Base-by-base conservation (phyloP, 225 moss, liverwort and hornwort genomes). In the Pseudoscleropodium purum region DNA sequence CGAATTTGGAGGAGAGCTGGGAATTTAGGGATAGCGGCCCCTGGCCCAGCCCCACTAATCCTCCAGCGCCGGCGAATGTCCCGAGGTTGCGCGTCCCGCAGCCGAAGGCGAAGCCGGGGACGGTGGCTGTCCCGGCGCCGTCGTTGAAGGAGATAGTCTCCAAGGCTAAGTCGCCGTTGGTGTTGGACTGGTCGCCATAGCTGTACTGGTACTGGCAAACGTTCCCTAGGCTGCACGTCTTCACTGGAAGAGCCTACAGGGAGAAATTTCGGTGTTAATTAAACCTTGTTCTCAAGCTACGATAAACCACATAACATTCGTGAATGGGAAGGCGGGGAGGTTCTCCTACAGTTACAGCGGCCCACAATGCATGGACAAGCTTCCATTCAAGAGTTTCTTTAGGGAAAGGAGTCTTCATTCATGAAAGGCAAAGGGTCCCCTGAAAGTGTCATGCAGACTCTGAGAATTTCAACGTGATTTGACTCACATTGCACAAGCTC, bases 151-250 rank as follows among this genome's bases (percentile, higher is more conserved):
- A 92, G 77, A 93, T 89, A 2, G 92, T 90, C 70, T 96, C 96
- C 27, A 86, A 85, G 18, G 95, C 91, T 9, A 96, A 59, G 70
- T 94, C 94, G 10, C 96, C 96, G 51, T 90, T 87, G 5, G 96
- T 95, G 88, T 84, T 92, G 85, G 95, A 93, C 21, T 91, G 92
- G 70, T 95, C 95, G 51, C 95, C 95, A 76, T 96, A 96, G 21
- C 87, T 92, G 78, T 96, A 96, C 70, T 93, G 90, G 84, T 94
- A 96, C 75, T 91, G 85, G 87, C 96, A 96, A 29, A 90, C 64
- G 56, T 91, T 90, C 49, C 81, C 81, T 34, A 87, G 29, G 45
- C 89, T 43, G 76, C 96, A 96, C 36, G 83, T 19, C 77, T 94
- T 91, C 37, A 89, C 33, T 15, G 94, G 94, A n/a, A 96, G 93